Evolutionary conservation across 768 basidiomycete genomes (phyloP), one percentile per base, ranked within the genome.

Genomic region (Rhodotorula paludigena): DNA sequence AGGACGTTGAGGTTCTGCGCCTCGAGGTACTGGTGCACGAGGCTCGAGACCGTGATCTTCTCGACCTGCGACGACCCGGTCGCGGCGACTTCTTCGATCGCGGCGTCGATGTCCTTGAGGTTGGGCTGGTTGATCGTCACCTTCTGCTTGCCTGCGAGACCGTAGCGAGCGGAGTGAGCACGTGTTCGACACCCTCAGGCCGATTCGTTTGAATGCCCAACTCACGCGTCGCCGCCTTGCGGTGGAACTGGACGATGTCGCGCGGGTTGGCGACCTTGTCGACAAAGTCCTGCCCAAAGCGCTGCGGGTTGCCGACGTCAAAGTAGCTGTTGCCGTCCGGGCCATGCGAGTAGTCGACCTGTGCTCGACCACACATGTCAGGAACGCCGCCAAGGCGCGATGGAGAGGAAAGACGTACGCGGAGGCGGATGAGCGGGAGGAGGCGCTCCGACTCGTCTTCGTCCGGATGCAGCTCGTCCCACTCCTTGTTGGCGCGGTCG

Each of bases 271-370:
- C 96, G 42, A 98, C 84, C 30, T 84, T 84, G 2, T 90, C 90
- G 72, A 87, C 84, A 78, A 97, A 97, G 77, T 94, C 90, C 77
- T 94, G 92, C 2, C 96, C 94, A 77, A 99, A 96, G 16, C 96
- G 88, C 58, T 94, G 88, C 32, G 94, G 93, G 77, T 99, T 99
- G 60, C 89, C 91, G 80, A 91, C 91, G 74, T 90, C 89, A 63
- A 68, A 74, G 35, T 93, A 90, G 0, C 91, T 93, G 76, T 94
- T 91, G 25, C 94, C 91, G n/a, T 60, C 47, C 7, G 63, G 60
- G 0, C 63, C 58, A 28, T 57, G 88, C 87, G 69, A 47, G 64
- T 58, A 71, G 41, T 52, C 59, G 41, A 69, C 65, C 54, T 59
- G 59, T 14, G 15, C 25, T 44, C 23, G 33, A 11, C 7, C 23